phyloP scores from a whole-genome alignment of 1,284 basidiomycete species.

The Volvariella surrecta region DNA sequence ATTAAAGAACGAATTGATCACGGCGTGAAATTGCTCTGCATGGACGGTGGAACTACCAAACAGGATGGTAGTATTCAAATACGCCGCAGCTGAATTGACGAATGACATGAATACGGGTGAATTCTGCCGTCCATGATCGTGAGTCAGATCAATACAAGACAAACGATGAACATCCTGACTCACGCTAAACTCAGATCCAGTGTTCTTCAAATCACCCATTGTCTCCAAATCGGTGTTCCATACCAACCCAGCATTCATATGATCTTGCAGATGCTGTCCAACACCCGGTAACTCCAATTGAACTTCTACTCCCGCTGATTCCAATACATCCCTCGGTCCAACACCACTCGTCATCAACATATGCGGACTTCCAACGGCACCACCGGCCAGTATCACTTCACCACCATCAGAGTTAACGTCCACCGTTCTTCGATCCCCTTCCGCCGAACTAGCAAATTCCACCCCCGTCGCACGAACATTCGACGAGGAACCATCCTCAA shows the following conservation, averaged over 20 bases:
- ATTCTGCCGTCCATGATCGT: constrained; percentile 16
- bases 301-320: constrained; percentile 39
- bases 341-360: constrained; percentile 68
- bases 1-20: constrained; percentile 8
- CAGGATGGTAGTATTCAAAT: constrained; percentile 19
- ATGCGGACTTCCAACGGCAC: constrained; percentile 58
- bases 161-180: constrained; percentile 13
- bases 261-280: constrained; percentile 72
- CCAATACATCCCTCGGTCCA: constrained; percentile 51
- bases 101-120: constrained; percentile 39
- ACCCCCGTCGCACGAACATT: constrained; percentile 18
- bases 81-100: constrained; percentile 45
- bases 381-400: constrained; percentile 57
- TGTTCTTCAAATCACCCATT: constrained; percentile 29
- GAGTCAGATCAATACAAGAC: constrained; percentile 16
- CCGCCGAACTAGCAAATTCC: constrained; percentile 4
- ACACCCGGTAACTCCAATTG: constrained; percentile 57
- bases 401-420: constrained; percentile 30
- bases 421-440: constrained; percentile 13
- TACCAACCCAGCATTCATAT: constrained; percentile 43
- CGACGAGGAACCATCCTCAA: constrained; percentile 11
- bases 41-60: constrained; percentile 15
- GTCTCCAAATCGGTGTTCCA: constrained; percentile 40
- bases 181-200: constrained; percentile 23
- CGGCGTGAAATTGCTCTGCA: constrained; percentile 12